Evolutionary conservation across 1,139 yeast species (phyloP).

Genomic region (Debaryomyces sp.): DNA sequence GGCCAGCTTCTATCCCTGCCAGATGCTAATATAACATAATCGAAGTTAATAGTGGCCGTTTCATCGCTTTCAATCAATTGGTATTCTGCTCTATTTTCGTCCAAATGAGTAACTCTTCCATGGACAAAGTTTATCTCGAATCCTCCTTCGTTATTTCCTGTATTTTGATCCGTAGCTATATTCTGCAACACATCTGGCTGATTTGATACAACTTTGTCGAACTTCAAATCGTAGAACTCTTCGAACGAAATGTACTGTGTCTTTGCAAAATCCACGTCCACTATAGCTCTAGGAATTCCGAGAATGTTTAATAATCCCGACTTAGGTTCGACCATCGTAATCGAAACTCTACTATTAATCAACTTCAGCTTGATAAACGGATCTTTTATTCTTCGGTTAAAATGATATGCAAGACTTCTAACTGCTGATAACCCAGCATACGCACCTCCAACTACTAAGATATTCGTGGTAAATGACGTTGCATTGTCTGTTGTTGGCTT

Average conservation of each 20-base stretch:
- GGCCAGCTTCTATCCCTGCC: slow-evolving; percentile 53
- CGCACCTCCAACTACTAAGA: slow-evolving; percentile 55
- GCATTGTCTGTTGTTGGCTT: slow-evolving; percentile 3
- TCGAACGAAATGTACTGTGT: slow-evolving; percentile 35
- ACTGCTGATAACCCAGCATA: slow-evolving; percentile 52
- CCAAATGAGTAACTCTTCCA: slow-evolving; percentile 29
- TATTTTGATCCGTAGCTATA: background rate
- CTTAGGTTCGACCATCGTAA: slow-evolving; percentile 45
- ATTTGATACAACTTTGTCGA: slow-evolving; percentile 23
- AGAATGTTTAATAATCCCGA: slow-evolving; percentile 47
- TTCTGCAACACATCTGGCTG: slow-evolving; percentile 14
- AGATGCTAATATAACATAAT: slow-evolving; percentile 43
- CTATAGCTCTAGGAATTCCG: slow-evolving; percentile 46
- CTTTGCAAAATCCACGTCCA: slow-evolving; percentile 44
- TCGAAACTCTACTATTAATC: slow-evolving; percentile 14
- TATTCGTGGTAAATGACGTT: slow-evolving; percentile 24
- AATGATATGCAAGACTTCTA: slow-evolving; percentile 35
- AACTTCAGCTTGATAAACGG: slow-evolving; percentile 2
- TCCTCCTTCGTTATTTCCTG: slow-evolving; percentile 13
- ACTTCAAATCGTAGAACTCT: slow-evolving; percentile 25
- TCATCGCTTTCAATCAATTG: slow-evolving; percentile 13
- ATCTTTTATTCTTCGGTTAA: slow-evolving; percentile 11
- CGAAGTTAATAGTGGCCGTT: slow-evolving; percentile 32
- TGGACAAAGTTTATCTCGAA: slow-evolving; percentile 31
- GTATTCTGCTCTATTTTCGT: slow-evolving; percentile 20